Percentiles rank a stretch among this genome's conserved stretches.
phyloP scores from a whole-genome alignment of 2,329 filamentous ascomycete genomes.

The Neofusicoccum sp. region DNA sequence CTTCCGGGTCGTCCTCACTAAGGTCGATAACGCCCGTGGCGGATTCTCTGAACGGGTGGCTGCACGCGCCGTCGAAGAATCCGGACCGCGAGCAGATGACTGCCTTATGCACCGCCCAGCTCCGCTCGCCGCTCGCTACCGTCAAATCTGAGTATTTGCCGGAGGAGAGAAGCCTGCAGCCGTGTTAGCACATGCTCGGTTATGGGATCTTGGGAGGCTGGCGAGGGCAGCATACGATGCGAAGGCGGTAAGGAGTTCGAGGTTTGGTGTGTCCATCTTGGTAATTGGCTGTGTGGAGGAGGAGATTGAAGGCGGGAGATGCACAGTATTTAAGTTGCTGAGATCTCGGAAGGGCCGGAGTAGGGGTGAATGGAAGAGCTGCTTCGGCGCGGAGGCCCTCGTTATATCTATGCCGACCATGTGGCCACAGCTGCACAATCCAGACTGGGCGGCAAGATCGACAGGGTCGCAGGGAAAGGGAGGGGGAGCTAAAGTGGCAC shows the following conservation, averaged over 20 bases:
- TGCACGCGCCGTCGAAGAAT: slow-evolving; percentile 49
- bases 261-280: slow-evolving; percentile 43
- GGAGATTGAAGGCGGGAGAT: slow-evolving; percentile 1
- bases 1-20: slow-evolving; percentile 43
- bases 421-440: slow-evolving; percentile 9
- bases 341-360: neutral
- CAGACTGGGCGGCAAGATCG: slow-evolving; percentile 17
- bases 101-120: slow-evolving; percentile 51
- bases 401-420: slow-evolving; percentile 16
- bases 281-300: neutral
- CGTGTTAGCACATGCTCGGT: slow-evolving; percentile 23
- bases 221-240: slow-evolving; percentile 45
- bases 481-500: slow-evolving; percentile 3
- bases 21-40: slow-evolving; percentile 42
- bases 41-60: slow-evolving; percentile 41
- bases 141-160: slow-evolving; percentile 53
- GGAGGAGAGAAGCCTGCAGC: slow-evolving; percentile 38
- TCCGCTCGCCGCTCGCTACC: slow-evolving; percentile 48
- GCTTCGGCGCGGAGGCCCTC: neutral
- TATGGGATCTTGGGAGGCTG: slow-evolving; percentile 25
- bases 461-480: slow-evolving; percentile 20
- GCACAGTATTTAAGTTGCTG: neutral
- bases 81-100: slow-evolving; percentile 52
- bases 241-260: slow-evolving; percentile 50
- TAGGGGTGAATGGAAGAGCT: neutral